Evolutionary conservation across 148 eudicot species (phyloP), one percentile per base, ranked within the genome.

Genomic region (Cornus suecica): DNA sequence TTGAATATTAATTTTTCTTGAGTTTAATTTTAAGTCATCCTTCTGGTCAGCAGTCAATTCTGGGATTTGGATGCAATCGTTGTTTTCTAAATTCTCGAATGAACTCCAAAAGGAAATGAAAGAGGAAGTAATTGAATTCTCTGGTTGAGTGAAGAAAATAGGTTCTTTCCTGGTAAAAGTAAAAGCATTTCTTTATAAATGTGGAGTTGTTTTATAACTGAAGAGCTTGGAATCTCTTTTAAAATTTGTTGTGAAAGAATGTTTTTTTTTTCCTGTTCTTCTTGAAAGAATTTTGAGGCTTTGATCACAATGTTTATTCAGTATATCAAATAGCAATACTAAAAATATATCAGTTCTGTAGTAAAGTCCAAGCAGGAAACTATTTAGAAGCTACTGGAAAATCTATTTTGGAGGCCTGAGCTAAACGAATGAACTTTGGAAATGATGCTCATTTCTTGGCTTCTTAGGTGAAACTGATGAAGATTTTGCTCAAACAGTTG

Each of bases 381-480:
- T 11, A 16, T 48, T 48, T 48, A 11, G 18, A 58, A 37, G 60
- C 61, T 10, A 37, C 10, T 37, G 5, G 42, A 37, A 34, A 37
- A 37, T 37, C 6, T 13, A 11, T 2, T 48, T 48, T 48, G 2
- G 54, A 67, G 58, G 60, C 45, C 2, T 26, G 31, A 56, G 48
- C 31, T 32, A 25, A 79, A 61, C 4, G 2, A 24, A 73, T 51
- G 45, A 30, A n/a, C 11, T 56, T 31, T 8, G 9, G n/a, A 30
- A 1, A 24, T 78, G 41, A 68, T 58, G 29, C 30, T 32, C 15
- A 56, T 72, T 62, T 73, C 54, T 30, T 77, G 77, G 60, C 23
- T 77, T 69, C 37, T 75, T 92, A 95, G 99, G 99, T 78, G 99
- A 95, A 89, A 93, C 94, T 22, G 99, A 95, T 80, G 97, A 91